Conservation (phyloP, 345 rosid genomes). For the Gossypium mustelinum region DNA sequence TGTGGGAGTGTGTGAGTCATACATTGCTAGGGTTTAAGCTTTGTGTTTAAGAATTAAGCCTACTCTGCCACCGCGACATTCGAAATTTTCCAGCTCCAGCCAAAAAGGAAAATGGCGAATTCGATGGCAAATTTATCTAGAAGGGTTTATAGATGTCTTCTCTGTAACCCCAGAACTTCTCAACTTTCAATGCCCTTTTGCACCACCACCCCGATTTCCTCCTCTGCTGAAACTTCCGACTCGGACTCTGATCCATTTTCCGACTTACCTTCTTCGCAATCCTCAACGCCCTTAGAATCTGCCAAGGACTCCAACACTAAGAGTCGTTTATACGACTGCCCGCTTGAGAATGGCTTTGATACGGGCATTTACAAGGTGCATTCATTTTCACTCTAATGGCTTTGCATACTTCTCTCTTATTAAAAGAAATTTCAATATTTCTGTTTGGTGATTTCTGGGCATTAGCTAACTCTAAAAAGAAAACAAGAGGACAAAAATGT, state of each 20-base stretch:
- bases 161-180: slow-evolving; percentile 34
- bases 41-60: no score
- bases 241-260: slow-evolving; percentile 29
- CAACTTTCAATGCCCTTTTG: slow-evolving; percentile 42
- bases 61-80: neutral
- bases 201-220: slow-evolving; percentile 33
- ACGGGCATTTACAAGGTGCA: slow-evolving; percentile 69
- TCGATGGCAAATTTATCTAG: slow-evolving; percentile 51
- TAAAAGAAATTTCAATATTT: neutral
- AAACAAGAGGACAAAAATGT: no score
- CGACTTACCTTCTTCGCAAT: slow-evolving; percentile 16
- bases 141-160: slow-evolving; percentile 45
- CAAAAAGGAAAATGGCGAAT: slow-evolving; percentile 30
- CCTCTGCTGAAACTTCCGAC: slow-evolving; percentile 28
- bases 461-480: neutral
- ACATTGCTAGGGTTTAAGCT: no score
- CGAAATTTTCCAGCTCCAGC: neutral
- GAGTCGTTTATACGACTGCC: slow-evolving; percentile 41
- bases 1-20: no score
- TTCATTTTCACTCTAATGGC: neutral
- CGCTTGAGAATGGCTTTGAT: slow-evolving; percentile 75
- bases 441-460: neutral
- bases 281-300: slow-evolving; percentile 18
- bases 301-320: slow-evolving; percentile 19
- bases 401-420: neutral